Evolutionary conservation across 164 flowering plant species (phyloP), one percentile per base, ranked within the genome.

Genomic region (Vitis rotundifolia): DNA sequence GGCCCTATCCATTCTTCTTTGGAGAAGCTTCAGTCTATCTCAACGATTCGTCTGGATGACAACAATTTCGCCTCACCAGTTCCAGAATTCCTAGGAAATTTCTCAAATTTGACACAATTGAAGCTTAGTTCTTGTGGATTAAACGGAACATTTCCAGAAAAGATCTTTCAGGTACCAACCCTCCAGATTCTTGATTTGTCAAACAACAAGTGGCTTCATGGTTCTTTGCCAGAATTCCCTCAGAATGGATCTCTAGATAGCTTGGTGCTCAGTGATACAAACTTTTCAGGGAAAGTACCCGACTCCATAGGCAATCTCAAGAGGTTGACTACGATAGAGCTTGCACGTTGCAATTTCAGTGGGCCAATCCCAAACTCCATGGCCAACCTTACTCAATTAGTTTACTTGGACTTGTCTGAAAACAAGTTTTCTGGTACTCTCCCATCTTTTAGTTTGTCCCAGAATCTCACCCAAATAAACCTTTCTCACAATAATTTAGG

Each of bases 361-460:
- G 44, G 44, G 0, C 6, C 44, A 31, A 31, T 31, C 5, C 88
- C 83, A 1, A 2, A 55, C 4, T 76, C 79, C 0, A 19, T 84
- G 15, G 68, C 52, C 5, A 49, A 50, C 1, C 76, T 82, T 28
- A 64, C 44, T n/a, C 67, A 59, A 18, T 80, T 84, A 14, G 74
- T 14, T 9, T 48, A 51, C 44, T 19, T 82, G 26, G 62, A 8
- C 58, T 68, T 1, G 1, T 0, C 5, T 68, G 2, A 31, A 0
- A 31, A 31, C 7, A 31, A 31, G 5, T 31, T 31, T 6, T 31
- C 44, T 2, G 44, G 44, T 31, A 0, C 44, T 2, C 2, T 22
- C 26, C 26, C 44, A 4, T 2, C 44, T 31, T 31, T 4, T 2
- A 22, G 26, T 59, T 65, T 16, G 44, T 50, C 59, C 22, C 64